These are phyloP conservation scores for Solanum habrochaites DNA, from an alignment of 257 asterid genomes.

Conservation along the genomic window DNA sequence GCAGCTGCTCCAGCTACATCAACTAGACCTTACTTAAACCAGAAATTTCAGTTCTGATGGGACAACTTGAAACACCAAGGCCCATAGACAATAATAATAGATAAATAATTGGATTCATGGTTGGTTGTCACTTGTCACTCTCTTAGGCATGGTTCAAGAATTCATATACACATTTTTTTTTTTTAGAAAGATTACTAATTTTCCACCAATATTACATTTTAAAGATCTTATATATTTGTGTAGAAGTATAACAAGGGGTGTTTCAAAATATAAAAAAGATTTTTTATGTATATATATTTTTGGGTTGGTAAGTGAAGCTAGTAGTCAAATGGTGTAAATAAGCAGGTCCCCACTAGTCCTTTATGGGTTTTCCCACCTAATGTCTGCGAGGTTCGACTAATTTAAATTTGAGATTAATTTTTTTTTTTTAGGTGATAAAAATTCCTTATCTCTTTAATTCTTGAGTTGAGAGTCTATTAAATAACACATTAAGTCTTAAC, in stretches of 20 bases:
- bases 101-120: not conserved
- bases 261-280: not conserved
- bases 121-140: not conserved
- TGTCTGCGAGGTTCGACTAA: fast-evolving
- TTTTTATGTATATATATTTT: not conserved
- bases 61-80: not conserved
- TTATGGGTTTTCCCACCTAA: not conserved
- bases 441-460: not conserved
- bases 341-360: not conserved
- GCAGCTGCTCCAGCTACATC: not conserved
- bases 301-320: not conserved
- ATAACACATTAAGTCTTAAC: not conserved
- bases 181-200: not conserved
- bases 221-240: not conserved
- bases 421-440: not conserved
- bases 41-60: not conserved
- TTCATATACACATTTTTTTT: not conserved
- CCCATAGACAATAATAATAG: not conserved
- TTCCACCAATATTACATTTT: not conserved
- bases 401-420: not conserved
- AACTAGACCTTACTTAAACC: not conserved
- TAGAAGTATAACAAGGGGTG: not conserved
- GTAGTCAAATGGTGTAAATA: not conserved
- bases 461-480: not conserved
- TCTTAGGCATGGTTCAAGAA: not conserved